A percentile compares a stretch with the other conserved stretches of the same genome.
Evolutionary conservation across 495 filamentous ascomycete genomes (phyloP).

Genomic region (Endocarpon pusillum): DNA sequence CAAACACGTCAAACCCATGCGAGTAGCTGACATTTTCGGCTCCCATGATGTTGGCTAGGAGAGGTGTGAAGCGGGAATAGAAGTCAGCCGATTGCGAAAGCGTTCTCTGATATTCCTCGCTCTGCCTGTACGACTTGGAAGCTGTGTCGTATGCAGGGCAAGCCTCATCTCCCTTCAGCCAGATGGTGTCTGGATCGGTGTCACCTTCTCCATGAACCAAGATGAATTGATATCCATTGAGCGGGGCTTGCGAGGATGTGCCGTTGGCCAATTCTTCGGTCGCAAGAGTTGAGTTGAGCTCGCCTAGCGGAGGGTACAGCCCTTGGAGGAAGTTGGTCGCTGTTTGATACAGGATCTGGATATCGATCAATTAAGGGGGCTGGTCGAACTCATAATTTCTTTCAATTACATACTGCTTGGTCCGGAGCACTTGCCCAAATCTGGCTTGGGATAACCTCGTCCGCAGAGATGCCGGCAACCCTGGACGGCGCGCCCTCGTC

Average conservation of each 20-base stretch:
- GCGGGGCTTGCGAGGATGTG: slow-evolving; percentile 30
- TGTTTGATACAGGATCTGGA: no score
- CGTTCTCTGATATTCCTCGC: slow-evolving; percentile 35
- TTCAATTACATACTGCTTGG: no score
- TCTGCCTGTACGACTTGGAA: slow-evolving; percentile 56
- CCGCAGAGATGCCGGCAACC: slow-evolving; percentile 39
- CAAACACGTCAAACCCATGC: slow-evolving; percentile 53
- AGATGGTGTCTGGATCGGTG: slow-evolving; percentile 36
- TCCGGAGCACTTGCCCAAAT: slow-evolving; percentile 35
- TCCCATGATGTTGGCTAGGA: slow-evolving; percentile 41
- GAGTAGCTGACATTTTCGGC: slow-evolving; percentile 39
- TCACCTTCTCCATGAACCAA: slow-evolving; percentile 26
- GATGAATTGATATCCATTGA: slow-evolving; percentile 46
- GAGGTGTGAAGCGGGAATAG: slow-evolving; percentile 43
- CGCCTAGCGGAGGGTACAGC: slow-evolving; percentile 42
- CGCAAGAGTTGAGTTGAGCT: slow-evolving; percentile 12
- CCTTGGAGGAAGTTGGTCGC: slow-evolving; percentile 48
- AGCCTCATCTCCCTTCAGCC: slow-evolving; percentile 38
- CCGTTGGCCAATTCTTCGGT: slow-evolving; percentile 33
- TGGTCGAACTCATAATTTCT: no score
- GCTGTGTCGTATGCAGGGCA: slow-evolving; percentile 47
- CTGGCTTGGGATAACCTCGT: slow-evolving; percentile 39
- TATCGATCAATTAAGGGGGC: no score
- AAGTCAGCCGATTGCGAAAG: slow-evolving; percentile 39
- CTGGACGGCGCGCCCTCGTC: slow-evolving; percentile 25